Percentiles rank a stretch among this genome's conserved stretches.
These are phyloP conservation scores for Syzygium aqueum DNA, from an alignment of 345 rosid genomes.

Conservation along the genomic window DNA sequence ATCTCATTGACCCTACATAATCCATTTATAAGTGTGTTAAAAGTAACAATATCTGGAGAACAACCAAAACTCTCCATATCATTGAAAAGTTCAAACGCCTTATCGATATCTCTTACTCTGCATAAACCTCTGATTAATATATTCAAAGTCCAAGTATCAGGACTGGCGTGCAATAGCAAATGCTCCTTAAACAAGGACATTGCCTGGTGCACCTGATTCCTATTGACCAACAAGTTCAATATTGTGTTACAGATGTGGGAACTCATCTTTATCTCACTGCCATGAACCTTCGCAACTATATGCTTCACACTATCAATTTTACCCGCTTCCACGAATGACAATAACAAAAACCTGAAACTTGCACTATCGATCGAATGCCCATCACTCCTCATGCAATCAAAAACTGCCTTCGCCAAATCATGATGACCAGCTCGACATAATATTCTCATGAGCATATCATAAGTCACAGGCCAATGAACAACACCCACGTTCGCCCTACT, in stretches of 20 bases:
- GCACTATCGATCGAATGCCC: slow-evolving; percentile 42
- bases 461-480: slow-evolving; percentile 46
- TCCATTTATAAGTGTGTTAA: slow-evolving; percentile 72
- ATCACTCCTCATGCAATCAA: slow-evolving; percentile 65
- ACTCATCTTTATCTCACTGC: slow-evolving; percentile 23
- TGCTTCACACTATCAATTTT: slow-evolving; percentile 33
- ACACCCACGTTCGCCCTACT: slow-evolving; percentile 42
- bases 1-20: slow-evolving; percentile 52
- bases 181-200: slow-evolving; percentile 36
- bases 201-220: slow-evolving; percentile 46
- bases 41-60: slow-evolving; percentile 57
- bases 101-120: slow-evolving; percentile 30
- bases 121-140: slow-evolving; percentile 71
- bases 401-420: slow-evolving; percentile 34
- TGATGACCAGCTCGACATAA: slow-evolving; percentile 50
- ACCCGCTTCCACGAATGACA: slow-evolving; percentile 34
- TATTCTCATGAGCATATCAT: slow-evolving; percentile 46
- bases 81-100: slow-evolving; percentile 41
- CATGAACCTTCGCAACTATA: slow-evolving; percentile 36
- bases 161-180: slow-evolving; percentile 26
- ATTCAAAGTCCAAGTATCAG: slow-evolving; percentile 67
- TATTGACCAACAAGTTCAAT: slow-evolving; percentile 47
- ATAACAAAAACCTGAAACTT: slow-evolving; percentile 39
- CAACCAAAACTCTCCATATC: slow-evolving; percentile 53
- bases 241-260: slow-evolving; percentile 35